Evolutionary conservation across 495 filamentous ascomycete species (phyloP).

Genomic region (Ramalina intermedia): DNA sequence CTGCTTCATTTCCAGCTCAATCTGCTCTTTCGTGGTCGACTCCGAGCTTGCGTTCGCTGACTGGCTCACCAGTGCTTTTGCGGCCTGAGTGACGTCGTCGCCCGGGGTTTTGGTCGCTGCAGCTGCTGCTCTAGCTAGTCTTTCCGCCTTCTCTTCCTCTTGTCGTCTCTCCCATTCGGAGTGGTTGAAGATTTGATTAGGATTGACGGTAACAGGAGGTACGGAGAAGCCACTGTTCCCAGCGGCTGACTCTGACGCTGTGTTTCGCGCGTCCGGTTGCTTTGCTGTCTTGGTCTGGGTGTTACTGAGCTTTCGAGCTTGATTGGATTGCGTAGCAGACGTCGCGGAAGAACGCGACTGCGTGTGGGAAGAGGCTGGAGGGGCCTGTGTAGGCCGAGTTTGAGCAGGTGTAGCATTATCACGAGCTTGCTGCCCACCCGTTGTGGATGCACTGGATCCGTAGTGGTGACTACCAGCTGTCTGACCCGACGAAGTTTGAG

Average conservation of each 20-base stretch:
- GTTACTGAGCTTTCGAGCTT: too few species aligned
- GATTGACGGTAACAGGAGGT: constrained; percentile 14
- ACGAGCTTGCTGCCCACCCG: too few species aligned
- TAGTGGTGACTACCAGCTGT: too few species aligned
- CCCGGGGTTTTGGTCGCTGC: constrained; percentile 1
- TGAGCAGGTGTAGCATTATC: too few species aligned
- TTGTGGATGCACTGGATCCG: too few species aligned
- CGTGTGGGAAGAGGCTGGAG: too few species aligned
- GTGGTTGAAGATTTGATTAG: constrained; percentile 20
- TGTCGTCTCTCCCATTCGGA: constrained; percentile 13
- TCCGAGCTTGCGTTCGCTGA: not conserved
- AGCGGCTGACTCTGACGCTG: not conserved
- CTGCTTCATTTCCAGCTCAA: constrained; percentile 22
- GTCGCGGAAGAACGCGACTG: too few species aligned
- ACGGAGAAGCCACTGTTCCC: not conserved
- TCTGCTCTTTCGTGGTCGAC: constrained; percentile 13
- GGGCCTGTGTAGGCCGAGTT: too few species aligned
- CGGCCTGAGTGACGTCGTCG: constrained; percentile 1
- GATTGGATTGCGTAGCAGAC: too few species aligned
- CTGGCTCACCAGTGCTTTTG: not conserved
- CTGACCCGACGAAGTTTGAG: not conserved
- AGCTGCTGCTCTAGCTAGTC: constrained; percentile 4
- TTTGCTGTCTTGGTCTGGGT: not conserved
- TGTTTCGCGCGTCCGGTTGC: not conserved
- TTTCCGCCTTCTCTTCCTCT: constrained; percentile 12